Evolutionary conservation across 345 rosid genomes (phyloP).

Genomic region (Eucalyptus caleyi): DNA sequence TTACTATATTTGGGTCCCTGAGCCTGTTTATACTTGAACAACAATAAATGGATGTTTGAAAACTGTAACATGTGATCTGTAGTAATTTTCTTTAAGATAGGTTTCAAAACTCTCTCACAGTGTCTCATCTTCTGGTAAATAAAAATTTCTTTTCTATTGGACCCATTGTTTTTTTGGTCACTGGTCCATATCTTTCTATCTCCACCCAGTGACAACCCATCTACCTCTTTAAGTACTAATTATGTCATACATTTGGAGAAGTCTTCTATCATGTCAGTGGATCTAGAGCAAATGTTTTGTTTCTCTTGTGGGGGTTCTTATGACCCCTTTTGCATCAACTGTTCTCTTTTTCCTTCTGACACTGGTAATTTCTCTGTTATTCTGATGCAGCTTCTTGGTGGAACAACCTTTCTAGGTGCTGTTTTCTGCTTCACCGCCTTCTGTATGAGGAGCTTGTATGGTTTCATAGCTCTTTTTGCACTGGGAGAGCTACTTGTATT

Average conservation of each 20-base stretch:
- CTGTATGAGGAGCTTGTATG: slow-evolving; percentile 62
- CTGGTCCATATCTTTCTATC: not conserved
- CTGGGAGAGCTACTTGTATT: slow-evolving; percentile 86
- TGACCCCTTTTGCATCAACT: not conserved
- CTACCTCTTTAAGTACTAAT: not conserved
- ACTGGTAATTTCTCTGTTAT: not conserved
- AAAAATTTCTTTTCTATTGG: not conserved
- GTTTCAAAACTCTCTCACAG: not conserved
- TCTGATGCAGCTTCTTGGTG: slow-evolving; percentile 61
- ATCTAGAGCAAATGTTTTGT: not conserved
- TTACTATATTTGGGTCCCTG: not conserved
- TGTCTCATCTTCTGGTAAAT: not conserved
- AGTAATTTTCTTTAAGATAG: not conserved
- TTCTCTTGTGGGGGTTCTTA: not conserved
- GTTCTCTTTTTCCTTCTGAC: not conserved
- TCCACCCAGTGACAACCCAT: not conserved
- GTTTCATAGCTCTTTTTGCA: slow-evolving; percentile 61
- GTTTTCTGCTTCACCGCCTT: slow-evolving; percentile 74
- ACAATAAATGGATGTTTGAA: not conserved
- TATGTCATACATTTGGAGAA: not conserved
- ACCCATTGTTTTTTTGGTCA: not conserved
- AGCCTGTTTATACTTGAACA: not conserved
- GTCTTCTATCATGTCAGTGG: not conserved
- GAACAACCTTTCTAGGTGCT: slow-evolving; percentile 69
- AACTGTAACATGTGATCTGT: not conserved